Conservation (phyloP, 805 yeast genomes). For the Ogataea ramenticola region DNA sequence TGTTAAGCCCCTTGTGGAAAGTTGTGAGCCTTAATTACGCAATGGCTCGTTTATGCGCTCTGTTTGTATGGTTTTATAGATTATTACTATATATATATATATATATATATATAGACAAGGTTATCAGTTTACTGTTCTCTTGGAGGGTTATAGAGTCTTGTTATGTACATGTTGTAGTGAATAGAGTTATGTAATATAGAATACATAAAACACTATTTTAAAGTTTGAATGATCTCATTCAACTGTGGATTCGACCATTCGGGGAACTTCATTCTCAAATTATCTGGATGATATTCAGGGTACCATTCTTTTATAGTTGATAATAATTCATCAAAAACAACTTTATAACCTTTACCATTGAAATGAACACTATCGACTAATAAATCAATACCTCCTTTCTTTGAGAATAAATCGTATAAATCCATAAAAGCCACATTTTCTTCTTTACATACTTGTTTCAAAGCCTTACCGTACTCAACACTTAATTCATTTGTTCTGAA, state of each 20-base stretch:
- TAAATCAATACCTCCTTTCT: constrained; percentile 9
- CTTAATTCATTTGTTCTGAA: constrained; percentile 40
- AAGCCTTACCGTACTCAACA: constrained; percentile 42
- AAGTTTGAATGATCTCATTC: neutral
- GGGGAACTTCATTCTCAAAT: constrained; percentile 14
- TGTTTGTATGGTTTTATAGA: no score
- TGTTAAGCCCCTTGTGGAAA: neutral
- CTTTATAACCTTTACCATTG: constrained; percentile 27
- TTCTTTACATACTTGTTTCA: constrained; percentile 36
- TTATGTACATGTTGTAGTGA: no score
- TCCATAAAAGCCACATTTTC: constrained; percentile 49
- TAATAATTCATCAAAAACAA: constrained; percentile 27
- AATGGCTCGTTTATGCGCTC: no score
- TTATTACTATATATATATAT: no score
- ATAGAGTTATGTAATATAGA: no score
- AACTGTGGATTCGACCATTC: constrained; percentile 11
- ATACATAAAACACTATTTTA: no score
- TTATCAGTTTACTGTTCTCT: no score
- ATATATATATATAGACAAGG: no score
- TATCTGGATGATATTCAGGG: constrained; percentile 25
- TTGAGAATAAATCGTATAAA: constrained; percentile 27
- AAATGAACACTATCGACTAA: constrained; percentile 39
- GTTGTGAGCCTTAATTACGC: no score
- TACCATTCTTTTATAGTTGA: constrained; percentile 24
- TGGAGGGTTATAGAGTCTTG: no score